A percentile compares a stretch with the other conserved stretches of the same genome.
These are phyloP conservation scores for Sequoiadendron giganteum DNA, from an alignment of 75 land plant species.

Conservation along the genomic window DNA sequence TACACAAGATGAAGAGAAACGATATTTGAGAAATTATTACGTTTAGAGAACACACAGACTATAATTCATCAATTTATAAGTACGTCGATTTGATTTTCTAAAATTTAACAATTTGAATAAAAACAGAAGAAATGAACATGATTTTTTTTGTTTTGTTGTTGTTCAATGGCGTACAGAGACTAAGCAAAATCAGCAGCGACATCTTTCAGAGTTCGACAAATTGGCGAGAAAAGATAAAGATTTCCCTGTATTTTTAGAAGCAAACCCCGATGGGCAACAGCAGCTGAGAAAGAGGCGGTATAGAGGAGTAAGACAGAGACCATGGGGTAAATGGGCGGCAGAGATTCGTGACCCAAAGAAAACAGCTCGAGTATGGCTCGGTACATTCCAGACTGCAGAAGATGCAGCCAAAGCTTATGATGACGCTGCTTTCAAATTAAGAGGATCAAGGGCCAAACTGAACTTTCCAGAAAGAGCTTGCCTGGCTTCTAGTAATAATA, in stretches of 20 bases:
- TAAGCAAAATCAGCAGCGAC: too few relatives aligned
- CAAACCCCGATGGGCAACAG: not conserved
- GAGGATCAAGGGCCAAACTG: not conserved
- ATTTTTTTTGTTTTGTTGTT: too few relatives aligned
- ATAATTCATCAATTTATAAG: too few relatives aligned
- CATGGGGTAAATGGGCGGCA: conserved; percentile 5
- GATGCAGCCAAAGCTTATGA: not conserved
- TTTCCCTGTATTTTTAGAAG: not conserved
- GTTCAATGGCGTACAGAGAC: too few relatives aligned
- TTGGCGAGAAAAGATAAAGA: not conserved
- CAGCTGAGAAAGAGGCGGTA: not conserved
- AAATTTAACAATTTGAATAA: too few relatives aligned
- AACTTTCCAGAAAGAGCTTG: conserved; percentile 1
- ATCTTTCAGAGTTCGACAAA: not conserved
- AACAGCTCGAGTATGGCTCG: conserved; percentile 1
- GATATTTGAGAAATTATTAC: too few relatives aligned
- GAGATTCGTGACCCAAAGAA: conserved; percentile 3
- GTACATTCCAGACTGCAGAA: not conserved
- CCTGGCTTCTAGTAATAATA: too few relatives aligned
- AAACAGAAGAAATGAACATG: too few relatives aligned
- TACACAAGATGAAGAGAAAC: too few relatives aligned
- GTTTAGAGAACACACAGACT: too few relatives aligned
- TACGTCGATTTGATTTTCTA: too few relatives aligned
- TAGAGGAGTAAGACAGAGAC: conserved; percentile 6
- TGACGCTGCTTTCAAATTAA: not conserved